A percentile compares a stretch with the other conserved stretches of the same genome.
Evolutionary conservation across 768 basidiomycete species (phyloP).

Genomic region (Cyathus striatus): DNA sequence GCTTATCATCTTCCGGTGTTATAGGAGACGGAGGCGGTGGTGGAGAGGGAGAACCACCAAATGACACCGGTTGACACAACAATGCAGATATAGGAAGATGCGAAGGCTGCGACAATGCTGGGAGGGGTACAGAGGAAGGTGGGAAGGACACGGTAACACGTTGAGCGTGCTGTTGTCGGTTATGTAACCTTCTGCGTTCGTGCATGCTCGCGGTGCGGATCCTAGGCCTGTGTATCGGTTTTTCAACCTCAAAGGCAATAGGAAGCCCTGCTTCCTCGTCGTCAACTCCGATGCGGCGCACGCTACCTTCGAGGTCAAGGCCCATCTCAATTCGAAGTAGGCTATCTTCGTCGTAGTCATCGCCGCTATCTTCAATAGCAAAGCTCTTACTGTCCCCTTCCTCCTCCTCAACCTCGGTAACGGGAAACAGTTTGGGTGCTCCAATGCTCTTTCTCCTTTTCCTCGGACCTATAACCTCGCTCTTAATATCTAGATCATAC

Average conservation of each 20-base stretch:
- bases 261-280: conserved; percentile 8
- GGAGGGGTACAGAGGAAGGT: no score
- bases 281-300: conserved; percentile 8
- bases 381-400: no score
- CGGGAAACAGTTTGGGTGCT: not conserved
- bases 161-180: conserved; percentile 9
- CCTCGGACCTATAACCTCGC: not conserved
- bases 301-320: conserved; percentile 21
- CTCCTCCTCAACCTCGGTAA: not conserved
- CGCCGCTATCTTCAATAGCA: not conserved
- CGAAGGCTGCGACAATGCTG: no score
- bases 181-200: conserved; percentile 15
- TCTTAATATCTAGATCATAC: conserved; percentile 5
- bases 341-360: conserved; percentile 6
- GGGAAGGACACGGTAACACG: conserved; percentile 2
- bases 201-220: conserved; percentile 31
- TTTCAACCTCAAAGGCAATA: conserved; percentile 17
- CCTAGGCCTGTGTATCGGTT: conserved; percentile 21
- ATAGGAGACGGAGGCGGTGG: not conserved
- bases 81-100: no score
- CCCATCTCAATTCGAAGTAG: conserved; percentile 8
- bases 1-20: conserved; percentile 16
- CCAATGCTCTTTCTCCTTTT: not conserved
- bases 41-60: not conserved
- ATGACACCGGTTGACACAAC: conserved; percentile 5